A percentile compares a stretch with the other conserved stretches of the same genome.
Evolutionary conservation across 2,329 filamentous ascomycete genomes (phyloP).

Genomic region (Trichoderma guizhouense): DNA sequence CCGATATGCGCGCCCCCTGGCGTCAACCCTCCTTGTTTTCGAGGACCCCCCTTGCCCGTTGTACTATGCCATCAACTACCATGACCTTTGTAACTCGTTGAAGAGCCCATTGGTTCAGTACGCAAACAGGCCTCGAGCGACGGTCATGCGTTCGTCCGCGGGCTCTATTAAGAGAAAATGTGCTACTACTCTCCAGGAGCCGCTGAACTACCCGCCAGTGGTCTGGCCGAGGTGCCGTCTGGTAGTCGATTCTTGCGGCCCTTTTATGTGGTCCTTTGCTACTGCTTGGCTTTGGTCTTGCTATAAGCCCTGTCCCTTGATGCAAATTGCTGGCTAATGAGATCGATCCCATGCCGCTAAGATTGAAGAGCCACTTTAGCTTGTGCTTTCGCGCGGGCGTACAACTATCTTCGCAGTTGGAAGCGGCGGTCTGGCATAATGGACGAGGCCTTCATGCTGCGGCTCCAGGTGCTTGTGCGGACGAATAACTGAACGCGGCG

Average conservation of each 20-base stretch:
- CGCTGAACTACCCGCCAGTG: conserved; percentile 39
- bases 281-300: neutral
- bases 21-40: conserved; percentile 14
- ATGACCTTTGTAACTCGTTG: conserved; percentile 9
- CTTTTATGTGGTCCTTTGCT: neutral
- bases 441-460: neutral
- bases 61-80: conserved; percentile 15
- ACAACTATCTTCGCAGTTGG: neutral
- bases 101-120: conserved; percentile 39
- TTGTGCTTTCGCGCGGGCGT: conserved; percentile 5
- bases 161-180: conserved; percentile 44
- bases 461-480: neutral
- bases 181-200: conserved; percentile 33
- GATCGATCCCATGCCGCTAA: conserved; percentile 13
- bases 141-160: conserved; percentile 52
- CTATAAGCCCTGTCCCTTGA: conserved; percentile 10
- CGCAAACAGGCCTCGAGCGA: conserved; percentile 40
- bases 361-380: neutral
- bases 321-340: conserved; percentile 12
- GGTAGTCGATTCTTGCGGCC: neutral
- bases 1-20: conserved; percentile 20
- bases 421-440: conserved; percentile 10
- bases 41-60: neutral
- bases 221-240: conserved; percentile 40
- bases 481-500: conserved; percentile 3